phyloP scores from a whole-genome alignment of 2,329 filamentous ascomycete species.

The Polytolypa hystricis region DNA sequence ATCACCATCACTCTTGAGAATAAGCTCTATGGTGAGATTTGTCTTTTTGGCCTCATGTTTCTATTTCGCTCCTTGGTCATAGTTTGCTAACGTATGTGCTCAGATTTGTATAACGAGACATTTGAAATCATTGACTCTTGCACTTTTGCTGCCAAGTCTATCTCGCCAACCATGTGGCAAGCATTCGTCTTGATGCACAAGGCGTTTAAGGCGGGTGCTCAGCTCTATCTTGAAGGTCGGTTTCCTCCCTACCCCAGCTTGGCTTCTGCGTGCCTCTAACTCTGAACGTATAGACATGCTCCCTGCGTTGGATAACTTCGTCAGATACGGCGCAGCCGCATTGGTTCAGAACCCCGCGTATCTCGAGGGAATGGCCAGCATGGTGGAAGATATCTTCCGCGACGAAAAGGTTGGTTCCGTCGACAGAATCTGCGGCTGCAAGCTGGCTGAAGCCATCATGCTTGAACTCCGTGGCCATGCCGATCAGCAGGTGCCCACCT shows the following conservation, averaged over 20 bases:
- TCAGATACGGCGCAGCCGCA: constrained; percentile 76
- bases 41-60: not conserved
- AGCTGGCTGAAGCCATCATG: constrained; percentile 95
- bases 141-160: constrained; percentile 92
- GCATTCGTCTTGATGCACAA: constrained; percentile 94
- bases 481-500: constrained; percentile 78
- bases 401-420: constrained; percentile 88
- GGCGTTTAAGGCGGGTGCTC: constrained; percentile 93
- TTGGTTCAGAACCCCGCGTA: constrained; percentile 77
- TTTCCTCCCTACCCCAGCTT: not conserved
- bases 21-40: constrained; percentile 69
- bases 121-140: constrained; percentile 99
- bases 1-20: constrained; percentile 94
- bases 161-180: constrained; percentile 96
- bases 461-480: constrained; percentile 81
- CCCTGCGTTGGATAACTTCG: constrained; percentile 93
- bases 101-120: constrained; percentile 91
- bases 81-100: not conserved
- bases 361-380: constrained; percentile 76
- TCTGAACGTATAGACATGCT: constrained; percentile 63
- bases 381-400: constrained; percentile 90
- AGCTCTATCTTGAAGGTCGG: constrained; percentile 74
- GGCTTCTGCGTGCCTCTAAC: constrained; percentile 8
- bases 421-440: constrained; percentile 93
- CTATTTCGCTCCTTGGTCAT: too few relatives aligned